Conservation (phyloP, 345 rosid species). For the Cardamine resedifolia region DNA sequence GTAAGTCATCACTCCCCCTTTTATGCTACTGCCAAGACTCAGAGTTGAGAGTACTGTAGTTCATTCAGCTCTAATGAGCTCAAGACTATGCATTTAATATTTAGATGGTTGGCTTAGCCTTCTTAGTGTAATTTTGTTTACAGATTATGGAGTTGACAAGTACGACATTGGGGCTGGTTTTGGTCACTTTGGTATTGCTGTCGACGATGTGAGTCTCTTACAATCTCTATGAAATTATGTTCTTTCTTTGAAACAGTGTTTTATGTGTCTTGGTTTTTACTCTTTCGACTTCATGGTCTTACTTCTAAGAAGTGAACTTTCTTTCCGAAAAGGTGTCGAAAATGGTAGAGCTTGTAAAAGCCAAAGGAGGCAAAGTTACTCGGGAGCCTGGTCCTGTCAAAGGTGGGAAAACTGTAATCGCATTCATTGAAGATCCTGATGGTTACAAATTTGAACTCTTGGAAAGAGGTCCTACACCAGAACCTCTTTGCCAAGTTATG, state of each 20-base stretch:
- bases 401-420: conserved; percentile 88
- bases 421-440: conserved; percentile 95
- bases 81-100: not conserved
- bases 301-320: not conserved
- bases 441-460: conserved; percentile 96
- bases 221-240: not conserved
- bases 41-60: not conserved
- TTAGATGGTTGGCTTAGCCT: not conserved
- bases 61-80: not conserved
- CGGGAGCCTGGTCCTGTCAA: conserved; percentile 95
- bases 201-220: conserved; percentile 77
- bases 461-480: conserved; percentile 98
- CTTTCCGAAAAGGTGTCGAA: conserved; percentile 57
- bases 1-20: conserved; percentile 44
- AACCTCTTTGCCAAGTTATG: conserved; percentile 99
- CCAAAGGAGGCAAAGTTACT: conserved; percentile 87
- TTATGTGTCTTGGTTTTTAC: not conserved
- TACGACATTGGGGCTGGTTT: conserved; percentile 86
- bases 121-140: not conserved
- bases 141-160: conserved; percentile 97
- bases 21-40: not conserved
- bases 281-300: not conserved
- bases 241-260: not conserved
- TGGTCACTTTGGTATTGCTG: conserved; percentile 97
- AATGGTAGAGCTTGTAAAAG: conserved; percentile 83